phyloP scores from a whole-genome alignment of 495 filamentous ascomycete species.

The Neurospora sp. region DNA sequence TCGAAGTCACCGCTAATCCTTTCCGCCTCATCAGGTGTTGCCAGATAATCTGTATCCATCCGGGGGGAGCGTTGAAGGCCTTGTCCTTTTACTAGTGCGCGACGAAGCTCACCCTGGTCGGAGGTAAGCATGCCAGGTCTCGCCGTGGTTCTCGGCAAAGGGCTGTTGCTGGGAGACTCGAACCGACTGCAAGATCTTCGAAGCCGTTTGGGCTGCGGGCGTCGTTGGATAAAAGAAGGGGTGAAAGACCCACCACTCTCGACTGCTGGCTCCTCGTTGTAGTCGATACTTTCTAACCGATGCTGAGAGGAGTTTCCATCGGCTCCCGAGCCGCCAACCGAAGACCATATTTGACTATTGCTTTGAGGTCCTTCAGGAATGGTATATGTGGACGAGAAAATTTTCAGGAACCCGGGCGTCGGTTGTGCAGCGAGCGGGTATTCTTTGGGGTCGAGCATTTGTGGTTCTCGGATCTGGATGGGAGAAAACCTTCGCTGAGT shows the following conservation, averaged over 20 bases:
- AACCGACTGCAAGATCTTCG: slow-evolving; percentile 17
- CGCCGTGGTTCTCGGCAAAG: slow-evolving; percentile 12
- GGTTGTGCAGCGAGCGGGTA: slow-evolving; percentile 79
- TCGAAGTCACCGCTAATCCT: slow-evolving; percentile 12
- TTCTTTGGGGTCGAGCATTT: slow-evolving; percentile 73
- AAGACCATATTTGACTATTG: slow-evolving; percentile 52
- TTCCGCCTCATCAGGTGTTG: slow-evolving; percentile 41
- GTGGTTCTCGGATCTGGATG: slow-evolving; percentile 64
- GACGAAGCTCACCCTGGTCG: slow-evolving; percentile 17
- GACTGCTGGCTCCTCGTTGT: not conserved
- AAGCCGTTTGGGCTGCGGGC: slow-evolving; percentile 3
- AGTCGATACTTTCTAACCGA: not conserved
- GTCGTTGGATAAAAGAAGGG: not conserved
- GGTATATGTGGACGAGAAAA: not conserved
- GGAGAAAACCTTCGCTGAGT: slow-evolving; percentile 86
- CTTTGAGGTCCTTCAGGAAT: slow-evolving; percentile 24
- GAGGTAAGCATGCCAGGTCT: not conserved
- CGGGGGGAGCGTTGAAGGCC: slow-evolving; percentile 7
- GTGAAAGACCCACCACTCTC: not conserved
- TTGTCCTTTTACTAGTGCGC: slow-evolving; percentile 20
- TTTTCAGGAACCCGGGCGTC: slow-evolving; percentile 19
- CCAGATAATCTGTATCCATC: slow-evolving; percentile 24
- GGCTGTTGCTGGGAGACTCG: slow-evolving; percentile 26
- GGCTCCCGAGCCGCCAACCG: slow-evolving; percentile 38
- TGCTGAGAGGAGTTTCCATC: not conserved